These are phyloP conservation scores for Didymosphaeria variabile DNA, from an alignment of 2,329 filamentous ascomycete species.

Conservation along the genomic window DNA sequence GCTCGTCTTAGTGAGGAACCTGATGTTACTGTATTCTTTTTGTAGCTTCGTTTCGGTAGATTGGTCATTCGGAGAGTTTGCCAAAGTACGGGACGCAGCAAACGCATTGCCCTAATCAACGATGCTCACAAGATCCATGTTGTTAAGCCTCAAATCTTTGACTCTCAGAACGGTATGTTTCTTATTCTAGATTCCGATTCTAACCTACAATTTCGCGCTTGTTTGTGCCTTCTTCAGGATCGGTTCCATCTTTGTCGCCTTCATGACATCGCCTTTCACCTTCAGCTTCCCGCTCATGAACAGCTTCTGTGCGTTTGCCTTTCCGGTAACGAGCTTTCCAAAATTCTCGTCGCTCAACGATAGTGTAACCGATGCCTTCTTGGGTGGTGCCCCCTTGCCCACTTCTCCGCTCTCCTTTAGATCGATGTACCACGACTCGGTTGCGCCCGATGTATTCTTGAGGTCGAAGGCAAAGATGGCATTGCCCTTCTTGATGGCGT, in stretches of 20 bases:
- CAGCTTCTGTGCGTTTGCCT: slow-evolving; percentile 91
- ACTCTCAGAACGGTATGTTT: neutral
- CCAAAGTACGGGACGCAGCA: neutral
- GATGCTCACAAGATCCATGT: too few species aligned
- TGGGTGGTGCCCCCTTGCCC: slow-evolving; percentile 74
- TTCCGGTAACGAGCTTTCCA: slow-evolving; percentile 79
- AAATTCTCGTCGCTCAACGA: slow-evolving; percentile 87
- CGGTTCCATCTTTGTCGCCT: slow-evolving; percentile 95
- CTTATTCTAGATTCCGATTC: neutral
- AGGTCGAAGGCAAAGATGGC: slow-evolving; percentile 91
- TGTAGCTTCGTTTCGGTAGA: too few species aligned
- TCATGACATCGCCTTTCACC: slow-evolving; percentile 98
- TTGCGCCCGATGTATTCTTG: slow-evolving; percentile 84
- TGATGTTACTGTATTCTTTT: too few species aligned
- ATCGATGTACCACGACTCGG: slow-evolving; percentile 92
- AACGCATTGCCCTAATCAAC: too few species aligned
- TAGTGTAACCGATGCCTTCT: slow-evolving; percentile 90
- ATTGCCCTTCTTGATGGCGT: slow-evolving; percentile 87
- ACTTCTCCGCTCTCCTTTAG: slow-evolving; percentile 90
- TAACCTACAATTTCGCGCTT: slow-evolving; percentile 45
- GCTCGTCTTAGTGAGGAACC: too few species aligned
- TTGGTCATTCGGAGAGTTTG: neutral
- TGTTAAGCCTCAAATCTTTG: neutral
- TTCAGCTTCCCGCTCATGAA: slow-evolving; percentile 99
- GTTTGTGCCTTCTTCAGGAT: slow-evolving; percentile 61